A percentile compares a stretch with the other conserved stretches of the same genome.
phyloP scores from a whole-genome alignment of 768 basidiomycete genomes.

The Inosperma sp. region DNA sequence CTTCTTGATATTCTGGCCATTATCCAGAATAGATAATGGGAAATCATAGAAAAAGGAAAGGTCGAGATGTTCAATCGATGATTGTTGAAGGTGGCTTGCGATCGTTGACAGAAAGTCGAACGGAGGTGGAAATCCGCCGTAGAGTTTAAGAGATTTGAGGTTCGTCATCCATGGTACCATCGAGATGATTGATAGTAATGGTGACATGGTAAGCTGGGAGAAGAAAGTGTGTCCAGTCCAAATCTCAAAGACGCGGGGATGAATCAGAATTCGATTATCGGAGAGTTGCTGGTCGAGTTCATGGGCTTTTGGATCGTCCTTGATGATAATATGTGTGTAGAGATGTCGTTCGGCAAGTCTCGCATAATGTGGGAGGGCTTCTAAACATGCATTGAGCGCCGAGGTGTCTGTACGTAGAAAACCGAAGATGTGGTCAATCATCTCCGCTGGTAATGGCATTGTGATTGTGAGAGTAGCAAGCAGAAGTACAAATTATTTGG shows the following conservation, averaged over 20 bases:
- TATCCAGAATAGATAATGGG: not conserved
- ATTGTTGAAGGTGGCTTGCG: not conserved
- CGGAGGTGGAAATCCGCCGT: not conserved
- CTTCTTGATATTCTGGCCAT: not conserved
- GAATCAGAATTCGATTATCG: not conserved
- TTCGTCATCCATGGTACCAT: not conserved
- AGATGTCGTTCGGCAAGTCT: not conserved
- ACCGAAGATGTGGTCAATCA: not conserved
- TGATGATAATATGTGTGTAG: not conserved
- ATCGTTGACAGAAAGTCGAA: not conserved
- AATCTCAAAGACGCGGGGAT: not conserved
- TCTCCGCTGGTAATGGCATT: not conserved
- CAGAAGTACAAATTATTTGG: too few species aligned
- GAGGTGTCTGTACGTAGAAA: not conserved
- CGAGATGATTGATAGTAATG: not conserved
- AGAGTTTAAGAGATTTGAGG: not conserved
- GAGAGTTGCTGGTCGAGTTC: not conserved
- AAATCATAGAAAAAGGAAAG: not conserved
- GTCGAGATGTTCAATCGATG: not conserved
- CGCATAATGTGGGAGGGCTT: not conserved
- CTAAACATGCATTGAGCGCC: not conserved
- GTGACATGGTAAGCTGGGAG: too few species aligned
- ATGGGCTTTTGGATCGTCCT: too few species aligned
- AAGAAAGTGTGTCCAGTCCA: too few species aligned
- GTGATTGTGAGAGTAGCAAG: too few species aligned